A percentile compares a stretch with the other conserved stretches of the same genome.
phyloP scores from a whole-genome alignment of 192 early-diverging fungal genomes.

The Backusella mclennaniae region DNA sequence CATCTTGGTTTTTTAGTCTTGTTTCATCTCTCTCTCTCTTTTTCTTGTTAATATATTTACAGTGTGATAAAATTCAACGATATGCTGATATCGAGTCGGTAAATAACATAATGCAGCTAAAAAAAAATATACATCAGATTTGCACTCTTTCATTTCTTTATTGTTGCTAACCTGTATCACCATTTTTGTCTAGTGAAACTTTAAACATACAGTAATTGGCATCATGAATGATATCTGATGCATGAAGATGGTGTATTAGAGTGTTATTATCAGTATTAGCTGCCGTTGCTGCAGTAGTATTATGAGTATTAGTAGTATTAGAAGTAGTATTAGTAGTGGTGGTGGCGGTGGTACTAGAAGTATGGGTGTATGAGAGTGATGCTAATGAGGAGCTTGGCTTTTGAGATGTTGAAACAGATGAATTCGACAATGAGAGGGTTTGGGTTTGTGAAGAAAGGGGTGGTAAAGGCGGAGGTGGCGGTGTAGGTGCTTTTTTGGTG shows the following conservation, averaged over 20 bases:
- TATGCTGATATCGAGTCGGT: neutral
- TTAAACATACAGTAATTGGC: constrained; percentile 21
- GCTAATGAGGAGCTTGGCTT: neutral
- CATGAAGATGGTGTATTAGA: neutral
- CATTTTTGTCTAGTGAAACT: constrained; percentile 10
- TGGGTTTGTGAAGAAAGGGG: neutral
- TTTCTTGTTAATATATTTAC: neutral
- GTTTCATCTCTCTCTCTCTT: neutral
- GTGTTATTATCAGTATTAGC: neutral
- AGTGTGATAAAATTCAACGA: constrained; percentile 14
- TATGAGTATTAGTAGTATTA: neutral
- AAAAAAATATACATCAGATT: neutral
- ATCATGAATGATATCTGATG: constrained; percentile 23
- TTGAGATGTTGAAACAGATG: neutral
- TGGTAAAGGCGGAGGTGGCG: neutral
- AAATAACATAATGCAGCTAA: constrained; percentile 18
- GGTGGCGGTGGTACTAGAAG: neutral
- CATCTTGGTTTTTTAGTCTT: neutral
- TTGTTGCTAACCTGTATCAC: constrained; percentile 7
- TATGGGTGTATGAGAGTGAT: neutral
- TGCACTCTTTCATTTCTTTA: neutral
- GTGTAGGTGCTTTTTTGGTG: neutral
- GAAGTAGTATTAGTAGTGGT: neutral
- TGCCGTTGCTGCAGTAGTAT: neutral
- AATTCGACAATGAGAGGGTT: neutral